Evolutionary conservation across 1,284 basidiomycete genomes (phyloP), one percentile per base, ranked within the genome.

Genomic region (Ustilago cynodontis): DNA sequence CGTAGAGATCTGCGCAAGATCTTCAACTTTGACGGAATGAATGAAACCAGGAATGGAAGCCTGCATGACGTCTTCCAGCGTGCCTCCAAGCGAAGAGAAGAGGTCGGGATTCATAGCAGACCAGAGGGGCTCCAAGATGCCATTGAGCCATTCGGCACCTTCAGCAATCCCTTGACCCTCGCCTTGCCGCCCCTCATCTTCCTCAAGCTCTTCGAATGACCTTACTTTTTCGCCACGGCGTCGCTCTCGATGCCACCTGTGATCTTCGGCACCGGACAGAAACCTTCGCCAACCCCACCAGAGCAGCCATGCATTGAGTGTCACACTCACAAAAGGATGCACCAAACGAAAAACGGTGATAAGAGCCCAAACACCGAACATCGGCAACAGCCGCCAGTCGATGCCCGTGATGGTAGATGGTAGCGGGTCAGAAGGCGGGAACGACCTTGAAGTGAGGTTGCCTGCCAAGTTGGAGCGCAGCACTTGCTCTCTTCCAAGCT

Each of bases 1-100:
- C 0, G 77, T 81, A 24, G 65, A 61, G 11, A 77, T 78, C 41
- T 81, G 79, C 2, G 74, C 64, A 18, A 79, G 51, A 22, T 81
- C 79, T 22, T 64, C 69, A 5, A 81, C 79, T 28, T 81, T 81
- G 68, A 81, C 78, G 0, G 63, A 60, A 22, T 81, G 71, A 35
- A 81, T 79, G 52, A 81, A 78, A 7, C 45, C 35, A 2, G 77
- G 77, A 9, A 76, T 67, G 8, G 74, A 77, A 4, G 79, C 79
- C 43, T 79, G 74, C 71, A 81, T 68, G 43, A 81, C 78, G 43
- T 81, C 79, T 35, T 81, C 79, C 16, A 81, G 56, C 1, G 78
- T 81, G 33, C 60, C 62, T 22, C 75, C 77, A 0, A 79, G 33
- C 16, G 55, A 51, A 1, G 61, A 65, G 20, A 81, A 81, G 2